Base-by-base conservation (phyloP, 2,329 filamentous ascomycete species). In the Botryotinia narcissicola region DNA sequence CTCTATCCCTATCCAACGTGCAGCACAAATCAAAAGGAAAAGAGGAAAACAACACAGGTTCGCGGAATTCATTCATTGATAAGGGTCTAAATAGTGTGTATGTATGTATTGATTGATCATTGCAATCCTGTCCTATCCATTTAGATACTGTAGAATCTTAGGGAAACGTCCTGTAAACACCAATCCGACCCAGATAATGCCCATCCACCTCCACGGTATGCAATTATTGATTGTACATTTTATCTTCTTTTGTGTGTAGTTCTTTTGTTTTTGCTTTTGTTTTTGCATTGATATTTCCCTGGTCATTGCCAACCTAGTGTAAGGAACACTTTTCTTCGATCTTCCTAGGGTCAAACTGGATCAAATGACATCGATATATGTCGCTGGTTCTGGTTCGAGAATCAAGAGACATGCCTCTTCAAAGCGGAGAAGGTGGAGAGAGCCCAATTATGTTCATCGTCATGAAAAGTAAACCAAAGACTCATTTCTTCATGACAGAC, bases 201-300 rank as follows among this genome's bases (percentile, higher is more conserved):
- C 60, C 12, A n/a, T 32, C 7, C 35, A 62, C 25, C 10, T 42
- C 66, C 66, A 69, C n/a, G 29, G 48, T 57, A 57, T 69, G 66
- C 66, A 67, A 57, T 69, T 69, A 69, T 69, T 57, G 48, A 20
- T 57, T 42, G 48, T 69, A 42, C 66, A 69, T 57, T 69, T 57
- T 69, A 25, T 69, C 20, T 29, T 6, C 25, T 57, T 57, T 57
- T 18, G 51, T 29, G 51, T 64, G 20, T 51, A 32, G 10, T 32
- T 32, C 20, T 18, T 32, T 42, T 16, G 37, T 40, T 68, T 66
- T 51, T 48, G 46, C 40, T 66, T 66, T 66, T n/a, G 12, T 7
- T n/a, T 29, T 54, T 67, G 64, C 25, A 4, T 67, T 67, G 35
- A 32, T 18, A 5, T 20, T 68, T 4, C 16, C 22, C 35, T 18